Base-by-base conservation (phyloP, 1,284 basidiomycete species). In the Leccinum angustisporum region DNA sequence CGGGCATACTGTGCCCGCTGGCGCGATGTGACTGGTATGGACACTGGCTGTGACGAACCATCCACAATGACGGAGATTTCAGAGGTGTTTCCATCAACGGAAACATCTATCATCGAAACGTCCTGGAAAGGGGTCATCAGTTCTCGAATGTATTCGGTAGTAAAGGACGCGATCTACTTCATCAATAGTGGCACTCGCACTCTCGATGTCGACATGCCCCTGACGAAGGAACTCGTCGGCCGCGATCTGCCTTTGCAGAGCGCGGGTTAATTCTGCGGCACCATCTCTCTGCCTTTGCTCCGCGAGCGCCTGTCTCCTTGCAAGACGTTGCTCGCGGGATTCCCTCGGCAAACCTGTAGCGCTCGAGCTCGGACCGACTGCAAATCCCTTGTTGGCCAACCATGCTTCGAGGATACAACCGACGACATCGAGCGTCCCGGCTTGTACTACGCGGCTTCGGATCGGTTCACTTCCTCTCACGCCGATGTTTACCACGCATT, bases 401-500 rank as follows among this genome's bases (percentile, higher is more conserved):
- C 94, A 98, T 31, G 92, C 92, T 77, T 98, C 95, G 34, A 99
- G 83, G 34, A 99, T 93, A 69, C 94, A 94, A 5, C 95, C 94
- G 2, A 97, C 95, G 40, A 98, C 92, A 63, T 97, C 94, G 18
- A 99, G 82, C 2, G 96, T 95, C 30, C 97, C 97, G 0, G 96
- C 95, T 76, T 98, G 95, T 3, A 99, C 97, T 21, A 99, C 96
- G 4, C 96, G 83, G 60, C 91, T 92, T 51, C 97, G 83, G 68
- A 97, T 95, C 30, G 86, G 85, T 75, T 99, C 97, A 66, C 88
- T 94, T n/a, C 97, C 97, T 43, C 97, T 83, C 0, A 99, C 96
- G 54, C 97, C 97, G 68, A 99, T 95, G 77, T 99, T 98, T 68
- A 97, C 95, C 53, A 98, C 90, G 72, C 95, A 98, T 73, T 98